phyloP scores from a whole-genome alignment of 2,329 filamentous ascomycete genomes.

The Pseudopithomyces chartarum region DNA sequence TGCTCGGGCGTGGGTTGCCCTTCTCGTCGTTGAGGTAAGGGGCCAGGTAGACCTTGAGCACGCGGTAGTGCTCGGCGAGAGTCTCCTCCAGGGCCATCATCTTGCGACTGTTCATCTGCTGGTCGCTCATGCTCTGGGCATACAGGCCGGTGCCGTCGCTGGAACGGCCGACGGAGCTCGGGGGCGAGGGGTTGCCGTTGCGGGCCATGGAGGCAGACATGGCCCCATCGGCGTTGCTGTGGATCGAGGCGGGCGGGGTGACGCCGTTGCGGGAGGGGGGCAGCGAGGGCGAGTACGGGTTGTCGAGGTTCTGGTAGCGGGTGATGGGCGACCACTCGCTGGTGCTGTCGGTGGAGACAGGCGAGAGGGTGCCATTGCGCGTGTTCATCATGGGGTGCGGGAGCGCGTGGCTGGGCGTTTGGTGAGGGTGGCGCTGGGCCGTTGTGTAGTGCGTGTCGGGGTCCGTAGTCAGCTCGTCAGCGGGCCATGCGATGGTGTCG shows the following conservation, averaged over 20 bases:
- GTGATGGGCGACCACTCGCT: slow-evolving; percentile 47
- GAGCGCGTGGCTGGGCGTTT: slow-evolving; percentile 22
- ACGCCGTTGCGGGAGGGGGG: slow-evolving; percentile 41
- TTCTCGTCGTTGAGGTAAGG: slow-evolving; percentile 75
- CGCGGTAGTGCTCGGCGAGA: slow-evolving; percentile 79
- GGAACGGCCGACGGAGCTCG: slow-evolving; percentile 83
- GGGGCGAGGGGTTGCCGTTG: slow-evolving; percentile 74
- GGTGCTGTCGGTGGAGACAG: slow-evolving; percentile 46
- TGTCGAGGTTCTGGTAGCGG: slow-evolving; percentile 45
- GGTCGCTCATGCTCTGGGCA: slow-evolving; percentile 59
- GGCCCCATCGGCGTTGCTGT: slow-evolving; percentile 47
- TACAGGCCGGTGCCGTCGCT: slow-evolving; percentile 77
- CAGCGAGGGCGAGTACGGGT: slow-evolving; percentile 44
- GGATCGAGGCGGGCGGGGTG: slow-evolving; percentile 44
- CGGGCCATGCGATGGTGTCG: slow-evolving; percentile 6
- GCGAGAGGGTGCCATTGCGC: slow-evolving; percentile 46
- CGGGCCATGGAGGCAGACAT: slow-evolving; percentile 60
- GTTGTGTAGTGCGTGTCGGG: slow-evolving; percentile 17
- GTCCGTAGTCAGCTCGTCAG: slow-evolving; percentile 7
- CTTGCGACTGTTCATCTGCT: slow-evolving; percentile 63
- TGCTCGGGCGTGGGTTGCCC: slow-evolving; percentile 75
- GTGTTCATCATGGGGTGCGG: slow-evolving; percentile 38
- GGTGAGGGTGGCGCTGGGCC: slow-evolving; percentile 4
- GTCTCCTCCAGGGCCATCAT: slow-evolving; percentile 67
- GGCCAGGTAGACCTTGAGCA: slow-evolving; percentile 77